Evolutionary conservation across 257 asterid genomes (phyloP), one percentile per base, ranked within the genome.

Genomic region (Vinca minor): DNA sequence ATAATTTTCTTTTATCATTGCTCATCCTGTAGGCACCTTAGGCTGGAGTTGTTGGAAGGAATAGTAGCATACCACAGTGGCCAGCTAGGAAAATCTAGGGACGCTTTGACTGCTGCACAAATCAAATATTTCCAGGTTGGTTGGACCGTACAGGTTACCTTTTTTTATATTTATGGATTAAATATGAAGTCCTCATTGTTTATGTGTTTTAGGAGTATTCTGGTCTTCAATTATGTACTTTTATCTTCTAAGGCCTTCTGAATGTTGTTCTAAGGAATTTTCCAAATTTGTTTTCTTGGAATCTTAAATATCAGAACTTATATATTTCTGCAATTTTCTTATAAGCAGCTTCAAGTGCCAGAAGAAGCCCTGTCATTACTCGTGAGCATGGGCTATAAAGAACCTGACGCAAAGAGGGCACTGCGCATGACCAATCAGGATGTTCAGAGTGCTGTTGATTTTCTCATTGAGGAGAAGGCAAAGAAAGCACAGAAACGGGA

Each of bases 41-140:
- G 96, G 68, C 78, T 92, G 79, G 96, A 89, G 80, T 80, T 92
- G 48, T 74, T 92, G 64, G 98, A 92, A 87, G 98, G 95, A 71
- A 87, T 89, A 29, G 91, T 87, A 45, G 98, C 97, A 50, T 92
- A 82, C 70, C 88, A 89, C 68, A 74, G 77, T 62, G 95, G 91
- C 76, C 87, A 78, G 73, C 21, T 82, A 64, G 88, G 81, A 70
- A 92, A 85, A 55, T 73, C 91, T 49, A 85, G 77, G 80, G 72
- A 67, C 8, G 57, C 82, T 60, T 78, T 92, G 82, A 76, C 74
- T 69, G 75, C 95, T 39, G 98, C 98, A 14, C 94, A 81, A 70
- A 72, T 83, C 38, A 92, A 79, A 79, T 87, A 67, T 74, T 55
- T 67, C 46, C 86, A 78, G 95, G 98, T 91, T 70, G 13, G 75